phyloP scores from a whole-genome alignment of 2,329 filamentous ascomycete genomes.

The Aureobasidium sp. region DNA sequence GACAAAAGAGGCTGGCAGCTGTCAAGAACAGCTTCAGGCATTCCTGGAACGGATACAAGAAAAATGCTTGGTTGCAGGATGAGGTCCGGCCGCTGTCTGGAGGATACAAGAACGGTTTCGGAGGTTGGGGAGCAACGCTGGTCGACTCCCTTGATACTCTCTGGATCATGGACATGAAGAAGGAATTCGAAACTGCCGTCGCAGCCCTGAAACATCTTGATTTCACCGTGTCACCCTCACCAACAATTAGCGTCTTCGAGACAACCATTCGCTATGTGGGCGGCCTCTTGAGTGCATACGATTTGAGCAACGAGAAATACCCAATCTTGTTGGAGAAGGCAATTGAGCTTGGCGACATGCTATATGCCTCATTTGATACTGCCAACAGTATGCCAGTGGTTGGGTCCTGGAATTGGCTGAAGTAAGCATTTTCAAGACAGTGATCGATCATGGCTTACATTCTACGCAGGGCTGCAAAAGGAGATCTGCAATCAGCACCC shows the following conservation, averaged over 20 bases:
- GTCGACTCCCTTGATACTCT: constrained; percentile 71
- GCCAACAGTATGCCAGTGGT: constrained; percentile 59
- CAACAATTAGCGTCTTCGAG: constrained; percentile 60
- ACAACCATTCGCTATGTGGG: constrained; percentile 66
- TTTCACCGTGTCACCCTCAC: constrained; percentile 46
- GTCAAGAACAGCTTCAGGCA: constrained; percentile 70
- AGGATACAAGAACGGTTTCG: constrained; percentile 69
- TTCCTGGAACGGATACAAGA: constrained; percentile 76
- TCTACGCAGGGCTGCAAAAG: constrained; percentile 16
- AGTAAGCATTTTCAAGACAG: background rate
- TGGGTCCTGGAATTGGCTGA: constrained; percentile 50
- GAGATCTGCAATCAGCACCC: constrained; percentile 26
- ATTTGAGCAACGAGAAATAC: constrained; percentile 51
- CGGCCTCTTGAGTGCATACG: constrained; percentile 62
- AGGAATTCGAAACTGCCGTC: constrained; percentile 60
- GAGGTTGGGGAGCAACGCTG: constrained; percentile 82
- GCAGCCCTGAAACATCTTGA: constrained; percentile 52
- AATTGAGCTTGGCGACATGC: constrained; percentile 54
- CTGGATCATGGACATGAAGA: constrained; percentile 62
- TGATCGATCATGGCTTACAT: background rate
- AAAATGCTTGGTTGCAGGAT: constrained; percentile 76
- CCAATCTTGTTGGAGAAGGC: constrained; percentile 55
- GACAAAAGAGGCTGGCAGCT: constrained; percentile 54
- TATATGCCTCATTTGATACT: constrained; percentile 62
- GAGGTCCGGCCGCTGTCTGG: constrained; percentile 65